phyloP scores from a whole-genome alignment of 169 alveolate species.

The Eimeria sp. region DNA sequence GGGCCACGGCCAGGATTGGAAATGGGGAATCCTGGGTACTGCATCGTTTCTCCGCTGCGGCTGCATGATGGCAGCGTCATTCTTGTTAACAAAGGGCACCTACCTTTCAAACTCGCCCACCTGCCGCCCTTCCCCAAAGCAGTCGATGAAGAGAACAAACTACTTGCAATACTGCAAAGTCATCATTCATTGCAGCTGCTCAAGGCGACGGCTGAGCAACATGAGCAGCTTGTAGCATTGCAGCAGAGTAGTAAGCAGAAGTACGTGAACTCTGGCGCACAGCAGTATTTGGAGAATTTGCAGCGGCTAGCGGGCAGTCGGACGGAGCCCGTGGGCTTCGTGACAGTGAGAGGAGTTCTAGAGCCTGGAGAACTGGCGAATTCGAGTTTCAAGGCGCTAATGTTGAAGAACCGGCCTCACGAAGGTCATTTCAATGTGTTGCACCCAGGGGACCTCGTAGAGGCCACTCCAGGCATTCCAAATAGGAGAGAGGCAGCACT shows the following conservation, averaged over 20 bases:
- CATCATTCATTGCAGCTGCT: slow-evolving; percentile 17
- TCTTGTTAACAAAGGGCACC: slow-evolving; percentile 92
- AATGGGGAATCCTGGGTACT: slow-evolving; percentile 86
- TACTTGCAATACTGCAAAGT: neutral
- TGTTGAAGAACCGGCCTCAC: slow-evolving; percentile 71
- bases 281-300: slow-evolving; percentile 32
- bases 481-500: slow-evolving; percentile 66
- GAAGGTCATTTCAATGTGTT: slow-evolving; percentile 86
- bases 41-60: slow-evolving; percentile 91
- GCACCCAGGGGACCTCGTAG: slow-evolving; percentile 88
- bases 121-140: slow-evolving; percentile 68
- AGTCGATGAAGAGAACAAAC: slow-evolving; percentile 12
- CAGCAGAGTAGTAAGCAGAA: slow-evolving; percentile 13
- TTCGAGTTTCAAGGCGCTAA: slow-evolving; percentile 55
- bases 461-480: slow-evolving; percentile 85
- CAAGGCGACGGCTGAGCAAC: neutral
- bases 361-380: slow-evolving; percentile 90
- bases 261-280: slow-evolving; percentile 68
- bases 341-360: slow-evolving; percentile 91
- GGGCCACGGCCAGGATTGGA: slow-evolving; percentile 90
- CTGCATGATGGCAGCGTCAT: slow-evolving; percentile 89
- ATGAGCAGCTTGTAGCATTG: neutral
- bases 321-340: slow-evolving; percentile 89
- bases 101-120: slow-evolving; percentile 82
- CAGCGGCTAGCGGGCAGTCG: slow-evolving; percentile 55